Conservation (phyloP, 176 grass and related monocot species). For the Cymbopogon citratus region DNA sequence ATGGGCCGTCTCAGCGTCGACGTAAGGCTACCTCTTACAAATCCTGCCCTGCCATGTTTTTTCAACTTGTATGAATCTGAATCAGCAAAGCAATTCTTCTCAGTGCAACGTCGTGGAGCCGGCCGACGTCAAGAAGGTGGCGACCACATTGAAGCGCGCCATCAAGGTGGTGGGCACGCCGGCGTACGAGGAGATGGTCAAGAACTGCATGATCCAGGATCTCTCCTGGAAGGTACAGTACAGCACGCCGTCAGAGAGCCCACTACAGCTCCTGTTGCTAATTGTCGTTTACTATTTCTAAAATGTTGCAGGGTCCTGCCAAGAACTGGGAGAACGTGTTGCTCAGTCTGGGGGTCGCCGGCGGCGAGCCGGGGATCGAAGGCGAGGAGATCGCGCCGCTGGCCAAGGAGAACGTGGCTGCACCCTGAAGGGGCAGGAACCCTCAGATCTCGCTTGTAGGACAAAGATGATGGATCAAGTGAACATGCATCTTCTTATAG, state of each 20-base stretch:
- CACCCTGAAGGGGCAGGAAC: slow-evolving; percentile 47
- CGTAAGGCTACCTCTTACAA: slow-evolving; percentile 28
- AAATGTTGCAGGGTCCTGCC: slow-evolving; percentile 50
- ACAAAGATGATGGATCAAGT: not conserved
- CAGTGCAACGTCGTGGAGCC: slow-evolving; percentile 63
- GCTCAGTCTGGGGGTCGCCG: slow-evolving; percentile 46
- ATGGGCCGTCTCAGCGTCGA: slow-evolving; percentile 76
- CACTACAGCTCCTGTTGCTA: not conserved
- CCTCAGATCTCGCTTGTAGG: not conserved
- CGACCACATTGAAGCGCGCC: slow-evolving; percentile 56
- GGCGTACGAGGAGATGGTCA: slow-evolving; percentile 59
- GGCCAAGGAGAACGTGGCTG: slow-evolving; percentile 72
- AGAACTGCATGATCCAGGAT: slow-evolving; percentile 90
- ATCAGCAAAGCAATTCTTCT: not conserved
- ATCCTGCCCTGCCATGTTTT: not conserved
- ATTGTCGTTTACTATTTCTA: not conserved
- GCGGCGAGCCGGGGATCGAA: slow-evolving; percentile 51
- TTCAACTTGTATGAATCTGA: not conserved
- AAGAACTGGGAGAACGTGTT: slow-evolving; percentile 77
- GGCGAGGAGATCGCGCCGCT: slow-evolving; percentile 85
- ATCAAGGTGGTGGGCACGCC: slow-evolving; percentile 57
- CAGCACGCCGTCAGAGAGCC: not conserved
- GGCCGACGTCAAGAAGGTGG: slow-evolving; percentile 60
- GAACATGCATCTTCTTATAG: not conserved
- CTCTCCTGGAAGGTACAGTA: slow-evolving; percentile 88